phyloP scores from a whole-genome alignment of 805 yeast species.

The Kodamaea fukazawae region DNA sequence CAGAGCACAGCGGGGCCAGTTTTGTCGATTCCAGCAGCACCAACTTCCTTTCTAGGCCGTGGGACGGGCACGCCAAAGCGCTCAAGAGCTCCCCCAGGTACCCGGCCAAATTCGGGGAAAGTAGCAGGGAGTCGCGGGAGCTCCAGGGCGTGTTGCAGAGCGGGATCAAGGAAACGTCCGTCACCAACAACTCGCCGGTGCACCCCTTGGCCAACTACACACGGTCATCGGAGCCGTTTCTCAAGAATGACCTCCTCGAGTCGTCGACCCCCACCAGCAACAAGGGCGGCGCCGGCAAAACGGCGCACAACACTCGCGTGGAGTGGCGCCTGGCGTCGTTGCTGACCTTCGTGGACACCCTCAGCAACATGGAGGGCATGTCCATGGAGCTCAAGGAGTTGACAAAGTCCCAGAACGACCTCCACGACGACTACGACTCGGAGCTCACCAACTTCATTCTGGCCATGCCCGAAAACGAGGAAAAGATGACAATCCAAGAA shows the following conservation, averaged over 20 bases:
- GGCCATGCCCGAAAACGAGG: constrained; percentile 67
- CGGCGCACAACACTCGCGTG: too few species aligned
- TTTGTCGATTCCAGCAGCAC: too few species aligned
- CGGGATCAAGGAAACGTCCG: constrained; percentile 5
- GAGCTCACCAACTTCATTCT: constrained; percentile 60
- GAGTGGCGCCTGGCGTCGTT: constrained; percentile 14
- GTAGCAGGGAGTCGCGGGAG: constrained; percentile 3
- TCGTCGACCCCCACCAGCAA: constrained; percentile 4
- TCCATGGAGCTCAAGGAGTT: constrained; percentile 32
- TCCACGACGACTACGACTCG: constrained; percentile 66
- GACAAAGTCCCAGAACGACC: constrained; percentile 36
- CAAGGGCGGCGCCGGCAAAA: neutral
- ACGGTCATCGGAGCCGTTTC: constrained; percentile 5
- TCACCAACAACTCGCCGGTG: constrained; percentile 1
- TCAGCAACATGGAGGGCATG: constrained; percentile 33
- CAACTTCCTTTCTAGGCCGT: neutral
- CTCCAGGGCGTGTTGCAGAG: constrained; percentile 4
- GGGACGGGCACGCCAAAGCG: neutral
- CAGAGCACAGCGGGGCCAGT: too few species aligned
- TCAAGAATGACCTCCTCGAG: constrained; percentile 1
- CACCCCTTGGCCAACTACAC: constrained; percentile 2
- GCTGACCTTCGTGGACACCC: constrained; percentile 13
- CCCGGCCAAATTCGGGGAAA: constrained; percentile 1
- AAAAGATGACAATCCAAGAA: constrained; percentile 64
- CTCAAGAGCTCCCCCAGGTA: constrained; percentile 5